Evolutionary conservation across 306 rosid species (phyloP).

Genomic region (Begonia masoniana): DNA sequence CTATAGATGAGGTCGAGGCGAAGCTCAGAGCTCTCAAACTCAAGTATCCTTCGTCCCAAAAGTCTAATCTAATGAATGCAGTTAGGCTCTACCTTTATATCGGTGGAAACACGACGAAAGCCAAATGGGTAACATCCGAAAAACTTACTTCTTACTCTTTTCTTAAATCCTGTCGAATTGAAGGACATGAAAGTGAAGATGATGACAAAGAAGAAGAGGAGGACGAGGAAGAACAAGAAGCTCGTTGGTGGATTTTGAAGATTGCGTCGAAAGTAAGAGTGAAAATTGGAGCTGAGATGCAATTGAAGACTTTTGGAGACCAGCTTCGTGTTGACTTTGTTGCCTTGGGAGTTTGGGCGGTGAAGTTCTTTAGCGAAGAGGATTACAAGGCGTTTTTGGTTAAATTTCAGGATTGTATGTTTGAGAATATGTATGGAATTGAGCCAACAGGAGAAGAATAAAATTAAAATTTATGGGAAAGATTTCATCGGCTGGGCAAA

Average conservation of each 20-base stretch:
- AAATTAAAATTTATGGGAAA: slow-evolving; percentile 61
- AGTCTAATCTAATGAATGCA: slow-evolving; percentile 26
- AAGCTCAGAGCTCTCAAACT: no score
- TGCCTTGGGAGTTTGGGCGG: slow-evolving; percentile 65
- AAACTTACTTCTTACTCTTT: slow-evolving; percentile 49
- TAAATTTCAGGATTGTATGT: slow-evolving; percentile 40
- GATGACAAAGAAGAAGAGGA: not conserved
- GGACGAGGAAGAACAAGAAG: slow-evolving; percentile 14
- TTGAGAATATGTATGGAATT: slow-evolving; percentile 3
- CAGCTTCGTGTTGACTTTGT: slow-evolving; percentile 73
- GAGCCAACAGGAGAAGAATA: slow-evolving; percentile 21
- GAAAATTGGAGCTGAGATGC: slow-evolving; percentile 36
- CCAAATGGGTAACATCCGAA: slow-evolving; percentile 69
- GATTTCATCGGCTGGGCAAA: slow-evolving; percentile 76
- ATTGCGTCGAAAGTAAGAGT: slow-evolving; percentile 43
- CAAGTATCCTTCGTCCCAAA: no score
- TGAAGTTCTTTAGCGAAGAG: slow-evolving; percentile 48
- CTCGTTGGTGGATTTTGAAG: slow-evolving; percentile 45
- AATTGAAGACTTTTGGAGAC: slow-evolving; percentile 37
- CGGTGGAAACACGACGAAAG: slow-evolving; percentile 62
- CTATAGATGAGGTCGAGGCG: no score
- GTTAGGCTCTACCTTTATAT: slow-evolving; percentile 62
- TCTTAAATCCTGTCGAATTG: slow-evolving; percentile 20
- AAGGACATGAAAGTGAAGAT: slow-evolving; percentile 5
- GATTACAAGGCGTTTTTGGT: slow-evolving; percentile 34